phyloP scores from a whole-genome alignment of 805 yeast genomes.

The Barnettozyma siamensis region DNA sequence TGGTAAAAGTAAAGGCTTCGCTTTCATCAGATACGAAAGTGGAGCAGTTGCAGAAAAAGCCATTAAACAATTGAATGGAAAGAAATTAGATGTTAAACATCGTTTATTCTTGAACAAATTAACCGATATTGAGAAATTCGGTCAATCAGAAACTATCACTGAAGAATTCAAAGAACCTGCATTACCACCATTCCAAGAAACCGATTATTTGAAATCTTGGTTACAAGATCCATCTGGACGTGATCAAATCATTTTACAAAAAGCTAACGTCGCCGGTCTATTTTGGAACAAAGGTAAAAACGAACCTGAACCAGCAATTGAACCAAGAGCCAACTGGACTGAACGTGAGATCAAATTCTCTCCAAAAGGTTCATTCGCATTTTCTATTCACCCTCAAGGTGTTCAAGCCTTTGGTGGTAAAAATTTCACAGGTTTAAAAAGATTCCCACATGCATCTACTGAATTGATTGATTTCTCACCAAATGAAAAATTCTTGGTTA shows the following conservation, averaged over 20 bases:
- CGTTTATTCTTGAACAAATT: conserved; percentile 79
- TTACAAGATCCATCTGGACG: conserved; percentile 81
- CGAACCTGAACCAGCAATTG: conserved; percentile 70
- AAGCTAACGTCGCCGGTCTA: conserved; percentile 73
- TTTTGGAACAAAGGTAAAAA: conserved; percentile 77
- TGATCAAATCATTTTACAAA: conserved; percentile 83
- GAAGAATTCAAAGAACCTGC: conserved; percentile 66
- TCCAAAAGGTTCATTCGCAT: conserved; percentile 85
- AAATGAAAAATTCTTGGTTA: conserved; percentile 81
- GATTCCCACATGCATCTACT: conserved; percentile 85
- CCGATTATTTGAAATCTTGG: conserved; percentile 87
- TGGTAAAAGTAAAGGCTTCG: conserved; percentile 79
- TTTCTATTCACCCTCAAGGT: conserved; percentile 91
- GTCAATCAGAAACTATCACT: conserved; percentile 54
- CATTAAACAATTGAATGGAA: conserved; percentile 74
- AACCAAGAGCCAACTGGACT: conserved; percentile 82
- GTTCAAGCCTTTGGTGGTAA: conserved; percentile 95
- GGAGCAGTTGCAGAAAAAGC: conserved; percentile 69
- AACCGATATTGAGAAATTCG: conserved; percentile 76
- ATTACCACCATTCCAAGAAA: conserved; percentile 63
- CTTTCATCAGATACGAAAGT: conserved; percentile 75
- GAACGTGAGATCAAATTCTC: conserved; percentile 85
- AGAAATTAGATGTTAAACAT: conserved; percentile 91
- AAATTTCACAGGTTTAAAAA: conserved; percentile 62
- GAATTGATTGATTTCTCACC: conserved; percentile 90